Evolutionary conservation across 352 stramenopile genomes (phyloP), one percentile per base, ranked within the genome.

Genomic region (Thalassiosira livingstoniorum): DNA sequence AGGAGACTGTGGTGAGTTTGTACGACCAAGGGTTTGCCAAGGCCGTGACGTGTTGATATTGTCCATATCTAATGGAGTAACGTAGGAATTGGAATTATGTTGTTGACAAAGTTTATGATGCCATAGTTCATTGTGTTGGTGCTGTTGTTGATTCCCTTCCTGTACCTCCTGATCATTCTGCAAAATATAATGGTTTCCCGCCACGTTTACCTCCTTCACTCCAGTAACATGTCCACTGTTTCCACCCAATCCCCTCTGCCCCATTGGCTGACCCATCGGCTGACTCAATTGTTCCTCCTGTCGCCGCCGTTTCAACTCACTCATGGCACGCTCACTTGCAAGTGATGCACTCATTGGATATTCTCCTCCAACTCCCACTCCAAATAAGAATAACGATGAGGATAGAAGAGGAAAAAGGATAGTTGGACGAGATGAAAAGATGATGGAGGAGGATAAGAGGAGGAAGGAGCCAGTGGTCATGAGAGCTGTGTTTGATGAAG

Each of bases 331-430:
- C 73, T 93, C 89, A 27, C 64, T 82, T 0, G 89, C 89, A 31
- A 65, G 80, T 0, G 69, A 78, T 4, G 85, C 85, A 31, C 57
- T 80, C 11, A 93, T 39, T 2, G 89, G 89, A 71, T 92, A 93
- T 65, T 93, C 89, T 42, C 89, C 89, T 4, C 89, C 89, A 1
- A 93, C 89, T 13, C 89, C 89, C 37, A 93, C 51, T 23, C 89
- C 89, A 75, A 93, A 92, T n/a, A 93, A 5, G 37, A 92, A 91
- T 2, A 92, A 51, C 0, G 77, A 75, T 0, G 78, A 4, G n/a
- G 32, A 64, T 80, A 91, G 86, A 5, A 65, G 37, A 7, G 57
- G 57, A 58, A 91, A 88, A 1, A 92, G 37, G 2, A 63, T 42
- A 13, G 57, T 60, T 31, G 72, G 63, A 11, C 23, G 43, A 11